Base-by-base conservation (phyloP, 2,329 filamentous ascomycete genomes). In the Paramyrothecium roridum region DNA sequence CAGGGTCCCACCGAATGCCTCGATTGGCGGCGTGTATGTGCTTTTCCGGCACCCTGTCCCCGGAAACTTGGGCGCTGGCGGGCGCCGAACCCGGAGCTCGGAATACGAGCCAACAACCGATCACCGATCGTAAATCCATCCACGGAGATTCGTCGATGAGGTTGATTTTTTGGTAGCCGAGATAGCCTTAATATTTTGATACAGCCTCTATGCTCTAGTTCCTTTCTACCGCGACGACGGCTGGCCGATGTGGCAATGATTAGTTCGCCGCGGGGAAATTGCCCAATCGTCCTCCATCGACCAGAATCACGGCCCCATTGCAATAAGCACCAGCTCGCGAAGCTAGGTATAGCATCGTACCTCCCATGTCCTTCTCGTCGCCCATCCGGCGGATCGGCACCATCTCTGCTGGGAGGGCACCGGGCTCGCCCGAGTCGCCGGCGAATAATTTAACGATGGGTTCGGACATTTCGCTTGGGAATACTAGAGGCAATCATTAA, bases 321-420 rank as follows among this genome's bases (percentile, higher is more conserved):
- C 82, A 74, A 67, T 87, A 90, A 3, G 81, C 82, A 1, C 87
- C 87, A 3, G 86, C 85, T 58, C 80, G 73, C 50, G 83, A 84
- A 3, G 82, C 83, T 65, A 90, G 74, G 73, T 85, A 90, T 52
- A 91, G 66, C 23, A 90, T 78, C 50, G 83, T 75, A 1, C 86
- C 86, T 2, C 80, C 83, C 75, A 90, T 83, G 48, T 74, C 87
- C 61, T 83, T 71, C 56, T 84, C 79, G 45, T 80, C 77, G 2
- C 87, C 87, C 57, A 81, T 76, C 48, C 86, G 75, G 45, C 80
- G 79, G n/a, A 85, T 70, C 0, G 86, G 87, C 47, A 86, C 76
- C 52, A 75, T 67, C 1, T 70, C 70, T 57, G 71, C 77, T 16
- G 74, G 69, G n/a, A 76, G 57, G 8, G 63, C 63, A 8, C 71